Conservation (phyloP, 1,284 basidiomycete genomes). For the Rhodotorula glutinis region DNA sequence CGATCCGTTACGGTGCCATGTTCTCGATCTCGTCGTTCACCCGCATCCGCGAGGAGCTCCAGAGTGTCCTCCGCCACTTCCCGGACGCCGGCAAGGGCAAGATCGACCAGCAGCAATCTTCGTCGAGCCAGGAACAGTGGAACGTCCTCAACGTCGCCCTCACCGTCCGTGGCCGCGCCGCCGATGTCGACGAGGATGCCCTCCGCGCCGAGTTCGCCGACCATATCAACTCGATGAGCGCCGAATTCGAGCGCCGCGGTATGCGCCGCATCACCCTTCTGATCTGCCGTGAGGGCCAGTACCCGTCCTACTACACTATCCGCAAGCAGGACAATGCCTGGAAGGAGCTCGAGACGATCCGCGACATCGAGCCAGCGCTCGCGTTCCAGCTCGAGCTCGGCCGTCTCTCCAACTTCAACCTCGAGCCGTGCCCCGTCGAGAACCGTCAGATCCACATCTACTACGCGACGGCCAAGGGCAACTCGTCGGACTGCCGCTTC, state of each 20-base stretch:
- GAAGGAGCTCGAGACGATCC: slow-evolving; percentile 93
- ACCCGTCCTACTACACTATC: slow-evolving; percentile 92
- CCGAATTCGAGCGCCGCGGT: slow-evolving; percentile 67
- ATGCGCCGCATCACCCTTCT: slow-evolving; percentile 89
- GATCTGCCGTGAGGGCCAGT: slow-evolving; percentile 84
- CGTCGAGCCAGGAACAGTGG: slow-evolving; percentile 32
- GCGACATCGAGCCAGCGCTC: slow-evolving; percentile 96
- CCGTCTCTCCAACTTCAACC: slow-evolving; percentile 93
- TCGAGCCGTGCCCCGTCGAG: slow-evolving; percentile 88
- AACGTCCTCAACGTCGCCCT: slow-evolving; percentile 93
- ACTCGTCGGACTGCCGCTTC: slow-evolving; percentile 94
- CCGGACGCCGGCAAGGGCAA: slow-evolving; percentile 37
- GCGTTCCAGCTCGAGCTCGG: slow-evolving; percentile 98
- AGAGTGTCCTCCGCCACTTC: slow-evolving; percentile 46
- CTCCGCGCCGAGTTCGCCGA: slow-evolving; percentile 73
- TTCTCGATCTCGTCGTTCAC: slow-evolving; percentile 78
- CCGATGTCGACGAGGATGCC: slow-evolving; percentile 69
- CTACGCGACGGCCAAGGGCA: slow-evolving; percentile 90
- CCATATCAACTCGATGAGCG: slow-evolving; percentile 69
- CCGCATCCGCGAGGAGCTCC: slow-evolving; percentile 65
- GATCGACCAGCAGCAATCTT: slow-evolving; percentile 10
- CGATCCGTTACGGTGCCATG: slow-evolving; percentile 80
- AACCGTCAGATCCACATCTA: slow-evolving; percentile 93
- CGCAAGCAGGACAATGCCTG: slow-evolving; percentile 72
- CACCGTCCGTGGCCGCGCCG: slow-evolving; percentile 65